Base-by-base conservation (phyloP, 2,329 filamentous ascomycete species). In the Ilyonectria destructans region DNA sequence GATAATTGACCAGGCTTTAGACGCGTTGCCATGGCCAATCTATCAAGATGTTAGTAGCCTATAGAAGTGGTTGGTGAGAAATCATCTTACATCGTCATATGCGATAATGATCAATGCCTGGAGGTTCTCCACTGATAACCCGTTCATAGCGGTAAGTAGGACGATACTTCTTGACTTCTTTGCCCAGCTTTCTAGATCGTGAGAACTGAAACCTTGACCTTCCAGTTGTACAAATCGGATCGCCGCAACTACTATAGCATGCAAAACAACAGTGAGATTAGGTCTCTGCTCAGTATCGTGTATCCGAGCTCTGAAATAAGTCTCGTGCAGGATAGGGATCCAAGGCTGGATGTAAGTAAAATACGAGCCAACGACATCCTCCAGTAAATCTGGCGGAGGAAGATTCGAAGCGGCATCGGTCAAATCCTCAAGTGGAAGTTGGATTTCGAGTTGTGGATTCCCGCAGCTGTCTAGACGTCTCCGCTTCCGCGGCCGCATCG, bases 1-100 rank as follows among this genome's bases (percentile, higher is more conserved):
- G 21, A 78, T 69, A 15, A 78, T 68, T 19, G 76, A 73, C 77
- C 77, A 78, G 6, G 74, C 74, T 52, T 73, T 69, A 0, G 73
- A 74, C 9, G 70, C 74, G 5, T 74, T 65, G 1, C 75, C 63
- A n/a, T 61, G 58, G 0, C 63, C 63, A 29, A 61, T 66, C 62
- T 65, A 26, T 0, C 1, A 23, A 43, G 1, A 1, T 3, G 15
- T 55, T n/a, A 48, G 31, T 7, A 33, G 0, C 3, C 10, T 10
- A 8, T 1, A 0, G 15, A 13, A 29, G 2, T n/a, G 31, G 13
- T 13, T 6, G 15, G 37, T 8, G 4, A 4, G 12, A 8, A 13
- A 1, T 5, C 15, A 9, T 4, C 72, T 33, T 51, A 74, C 73
- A 52, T 75, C 73, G 3, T 67, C 69, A 15, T 72, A 75, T 0